Evolutionary conservation across 192 early-diverging fungal species (phyloP).

Genomic region (Cetraspora pellucida): DNA sequence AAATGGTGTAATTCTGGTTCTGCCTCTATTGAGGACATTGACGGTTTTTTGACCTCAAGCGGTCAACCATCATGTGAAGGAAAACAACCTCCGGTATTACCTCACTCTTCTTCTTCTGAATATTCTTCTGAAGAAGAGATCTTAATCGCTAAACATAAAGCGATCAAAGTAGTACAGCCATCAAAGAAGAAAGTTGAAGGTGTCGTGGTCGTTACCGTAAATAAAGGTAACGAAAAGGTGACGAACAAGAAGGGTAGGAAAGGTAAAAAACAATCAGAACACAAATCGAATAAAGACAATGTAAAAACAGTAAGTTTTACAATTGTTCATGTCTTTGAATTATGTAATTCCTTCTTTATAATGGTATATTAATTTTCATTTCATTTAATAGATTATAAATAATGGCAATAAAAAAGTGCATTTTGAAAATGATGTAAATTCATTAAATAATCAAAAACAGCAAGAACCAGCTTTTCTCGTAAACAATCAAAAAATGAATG

Average conservation of each 20-base stretch:
- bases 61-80: neutral
- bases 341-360: neutral
- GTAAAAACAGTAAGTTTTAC: neutral
- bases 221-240: neutral
- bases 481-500: neutral
- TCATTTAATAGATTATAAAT: neutral
- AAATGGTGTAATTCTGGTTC: slow-evolving; percentile 16
- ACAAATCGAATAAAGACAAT: neutral
- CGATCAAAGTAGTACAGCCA: neutral
- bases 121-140: slow-evolving; percentile 34
- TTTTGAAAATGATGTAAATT: slow-evolving; percentile 10
- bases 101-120: slow-evolving; percentile 34
- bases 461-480: neutral
- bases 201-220: neutral
- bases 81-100: slow-evolving; percentile 25
- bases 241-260: neutral
- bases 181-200: slow-evolving; percentile 22
- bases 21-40: neutral
- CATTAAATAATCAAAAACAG: neutral
- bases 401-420: neutral
- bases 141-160: slow-evolving; percentile 1
- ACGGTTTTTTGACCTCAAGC: neutral
- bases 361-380: neutral
- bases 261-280: neutral
- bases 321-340: neutral